Evolutionary conservation across 805 yeast genomes (phyloP).

Genomic region (Millerago galiae): DNA sequence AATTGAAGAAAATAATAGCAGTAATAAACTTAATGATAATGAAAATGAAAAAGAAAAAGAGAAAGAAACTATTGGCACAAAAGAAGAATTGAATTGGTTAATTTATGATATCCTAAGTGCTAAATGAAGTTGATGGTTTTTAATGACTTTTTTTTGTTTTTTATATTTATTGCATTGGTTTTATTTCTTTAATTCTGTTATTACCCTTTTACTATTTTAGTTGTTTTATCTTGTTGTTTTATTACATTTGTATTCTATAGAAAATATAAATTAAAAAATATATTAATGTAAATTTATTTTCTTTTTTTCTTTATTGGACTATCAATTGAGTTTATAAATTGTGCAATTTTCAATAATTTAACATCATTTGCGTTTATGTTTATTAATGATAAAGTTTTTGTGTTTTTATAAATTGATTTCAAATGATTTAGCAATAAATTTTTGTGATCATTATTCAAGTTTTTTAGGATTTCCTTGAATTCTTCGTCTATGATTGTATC

Average conservation of each 20-base stretch:
- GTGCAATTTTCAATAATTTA: conserved; percentile 1
- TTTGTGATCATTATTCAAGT: not conserved
- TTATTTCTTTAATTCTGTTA: not conserved
- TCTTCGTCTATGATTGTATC: not conserved
- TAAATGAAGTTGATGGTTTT: conserved; percentile 6
- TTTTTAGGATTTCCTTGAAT: conserved; percentile 1
- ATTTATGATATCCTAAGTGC: conserved; percentile 47
- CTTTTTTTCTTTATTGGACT: not conserved
- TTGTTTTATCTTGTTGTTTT: too few species aligned
- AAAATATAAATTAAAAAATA: not conserved
- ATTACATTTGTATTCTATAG: too few species aligned
- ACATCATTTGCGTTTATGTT: not conserved
- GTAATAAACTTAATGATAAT: not conserved
- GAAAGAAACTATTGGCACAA: conserved; percentile 37
- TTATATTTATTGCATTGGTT: not conserved
- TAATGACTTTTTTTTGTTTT: not conserved
- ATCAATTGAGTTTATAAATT: conserved; percentile 1
- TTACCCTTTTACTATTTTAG: too few species aligned
- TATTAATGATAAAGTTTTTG: conserved; percentile 2
- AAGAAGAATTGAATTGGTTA: conserved; percentile 67
- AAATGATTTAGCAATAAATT: not conserved
- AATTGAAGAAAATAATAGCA: not conserved
- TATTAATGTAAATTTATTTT: not conserved
- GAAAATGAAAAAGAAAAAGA: not conserved
- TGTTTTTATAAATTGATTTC: not conserved